Evolutionary conservation across 129 eudicot genomes (phyloP), one percentile per base, ranked within the genome.

Genomic region (Escallonia herrerae): DNA sequence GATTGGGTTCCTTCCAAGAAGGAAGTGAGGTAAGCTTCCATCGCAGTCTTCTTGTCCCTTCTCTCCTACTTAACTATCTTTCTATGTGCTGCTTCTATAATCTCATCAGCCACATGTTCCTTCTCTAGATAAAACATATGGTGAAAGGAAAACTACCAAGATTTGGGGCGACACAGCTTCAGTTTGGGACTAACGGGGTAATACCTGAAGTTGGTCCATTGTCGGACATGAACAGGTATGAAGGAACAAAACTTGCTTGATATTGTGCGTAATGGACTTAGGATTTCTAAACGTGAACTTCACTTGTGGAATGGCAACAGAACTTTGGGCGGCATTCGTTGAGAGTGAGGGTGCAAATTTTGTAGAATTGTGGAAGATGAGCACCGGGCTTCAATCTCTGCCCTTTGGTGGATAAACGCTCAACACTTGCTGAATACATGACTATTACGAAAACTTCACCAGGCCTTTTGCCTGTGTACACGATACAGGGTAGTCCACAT

Each of bases 1-100:
- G 84, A 77, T 69, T 82, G 84, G 84, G 74, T 63, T 65, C 76
- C 66, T 63, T 77, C 66, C 80, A 74, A 71, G 86, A 79, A 66
- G 77, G 74, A 68, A 71, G 75, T 70, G 75, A 83, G 86, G 95
- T 90, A 64, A 76, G 71, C 56, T 46, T 54, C 13, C 7, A n/a
- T 7, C 7, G 22, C 3, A 67, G 43, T 66, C n/a, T 9, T 44
- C 13, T 49, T 13, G 46, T 62, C 50, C 59, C 46, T 33, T 55
- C 58, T 59, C 59, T 15, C 47, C 54, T 22, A 2, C 41, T 50
- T 7, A 12, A n/a, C 8, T 44, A 4, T 63, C 49, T 15, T 46
- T 22, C 41, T n/a, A 0, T 15, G 6, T 11, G 37, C 40, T 52
- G 72, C 45, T 7, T 48, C 60, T 58, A 6, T 43, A 62, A 66